Percentiles rank a stretch among this genome's conserved stretches.
Conservation (phyloP, 495 filamentous ascomycete genomes). For the Alectoria sarmentosa region DNA sequence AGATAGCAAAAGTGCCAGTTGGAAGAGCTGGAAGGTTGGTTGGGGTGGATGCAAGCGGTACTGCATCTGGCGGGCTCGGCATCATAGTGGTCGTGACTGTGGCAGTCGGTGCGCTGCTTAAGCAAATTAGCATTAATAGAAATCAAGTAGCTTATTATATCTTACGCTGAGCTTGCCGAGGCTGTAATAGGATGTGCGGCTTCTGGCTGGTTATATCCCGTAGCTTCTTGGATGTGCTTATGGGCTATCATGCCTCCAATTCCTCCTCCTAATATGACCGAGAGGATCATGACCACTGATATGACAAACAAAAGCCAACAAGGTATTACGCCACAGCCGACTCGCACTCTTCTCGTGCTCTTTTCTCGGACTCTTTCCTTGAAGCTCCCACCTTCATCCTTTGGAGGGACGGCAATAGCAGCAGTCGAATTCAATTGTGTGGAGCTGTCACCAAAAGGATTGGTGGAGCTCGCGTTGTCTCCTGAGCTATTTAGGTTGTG, state of each 20-base stretch:
- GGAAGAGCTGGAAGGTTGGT: conserved; percentile 52
- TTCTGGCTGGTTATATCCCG: conserved; percentile 7
- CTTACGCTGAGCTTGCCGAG: conserved; percentile 34
- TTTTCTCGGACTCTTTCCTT: conserved; percentile 51
- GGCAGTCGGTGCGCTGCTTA: conserved; percentile 23
- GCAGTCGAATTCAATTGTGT: conserved; percentile 29
- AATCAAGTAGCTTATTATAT: background rate
- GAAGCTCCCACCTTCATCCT: conserved; percentile 40
- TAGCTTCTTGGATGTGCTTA: conserved; percentile 14
- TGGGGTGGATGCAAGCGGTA: conserved; percentile 51
- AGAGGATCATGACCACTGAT: conserved; percentile 45
- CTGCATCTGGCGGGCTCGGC: conserved; percentile 56
- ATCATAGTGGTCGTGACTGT: conserved; percentile 45
- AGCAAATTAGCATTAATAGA: conserved; percentile 16
- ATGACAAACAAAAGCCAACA: conserved; percentile 60
- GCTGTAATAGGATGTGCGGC: conserved; percentile 15
- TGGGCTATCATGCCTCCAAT: conserved; percentile 50
- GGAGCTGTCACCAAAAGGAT: conserved; percentile 37
- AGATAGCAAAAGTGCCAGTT: conserved; percentile 57
- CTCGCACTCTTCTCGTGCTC: conserved; percentile 46
- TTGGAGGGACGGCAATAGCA: conserved; percentile 20
- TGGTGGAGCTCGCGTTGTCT: conserved; percentile 18
- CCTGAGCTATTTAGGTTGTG: background rate
- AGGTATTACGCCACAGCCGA: conserved; percentile 57
- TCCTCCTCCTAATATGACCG: conserved; percentile 49